Conservation (phyloP, 352 stramenopile genomes). For the Phytophthora uliginosa region DNA sequence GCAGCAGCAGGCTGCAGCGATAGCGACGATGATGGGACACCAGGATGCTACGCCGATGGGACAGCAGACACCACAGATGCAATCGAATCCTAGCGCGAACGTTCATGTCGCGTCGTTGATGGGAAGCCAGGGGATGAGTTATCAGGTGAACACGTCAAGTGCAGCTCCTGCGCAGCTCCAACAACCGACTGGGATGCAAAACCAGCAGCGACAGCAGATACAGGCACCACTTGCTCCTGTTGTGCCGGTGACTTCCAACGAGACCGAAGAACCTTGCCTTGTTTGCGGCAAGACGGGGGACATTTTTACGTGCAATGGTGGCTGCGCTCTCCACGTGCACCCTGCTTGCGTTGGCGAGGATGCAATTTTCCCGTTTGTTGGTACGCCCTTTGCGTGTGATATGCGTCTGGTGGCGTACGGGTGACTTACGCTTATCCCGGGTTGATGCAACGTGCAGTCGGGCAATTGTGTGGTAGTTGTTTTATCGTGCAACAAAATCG, state of each 20-base stretch:
- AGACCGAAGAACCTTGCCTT: conserved; percentile 45
- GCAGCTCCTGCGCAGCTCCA: conserved; percentile 11
- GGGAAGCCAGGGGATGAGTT: conserved; percentile 19
- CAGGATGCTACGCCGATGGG: conserved; percentile 9
- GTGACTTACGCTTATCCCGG: neutral
- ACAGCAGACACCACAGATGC: conserved; percentile 21
- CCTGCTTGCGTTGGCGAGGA: conserved; percentile 68
- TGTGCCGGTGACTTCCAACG: conserved; percentile 30
- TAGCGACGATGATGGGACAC: conserved; percentile 31
- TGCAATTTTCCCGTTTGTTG: conserved; percentile 62
- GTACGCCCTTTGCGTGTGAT: conserved; percentile 30
- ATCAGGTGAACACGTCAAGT: conserved; percentile 6
- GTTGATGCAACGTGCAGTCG: conserved; percentile 39
- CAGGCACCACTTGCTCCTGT: conserved; percentile 25
- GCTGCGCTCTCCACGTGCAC: conserved; percentile 71
- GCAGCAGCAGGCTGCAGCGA: conserved; percentile 13
- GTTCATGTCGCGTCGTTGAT: conserved; percentile 32
- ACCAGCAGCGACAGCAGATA: conserved; percentile 15
- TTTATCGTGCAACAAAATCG: conserved; percentile 80
- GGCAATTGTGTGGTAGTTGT: conserved; percentile 77
- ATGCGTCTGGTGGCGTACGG: neutral
- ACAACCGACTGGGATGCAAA: conserved; percentile 12
- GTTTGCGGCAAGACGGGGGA: conserved; percentile 64
- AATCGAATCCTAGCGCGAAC: conserved; percentile 16
- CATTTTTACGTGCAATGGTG: conserved; percentile 66